phyloP scores from a whole-genome alignment of 2,329 filamentous ascomycete species.

The Emmonsiellopsis sp. region DNA sequence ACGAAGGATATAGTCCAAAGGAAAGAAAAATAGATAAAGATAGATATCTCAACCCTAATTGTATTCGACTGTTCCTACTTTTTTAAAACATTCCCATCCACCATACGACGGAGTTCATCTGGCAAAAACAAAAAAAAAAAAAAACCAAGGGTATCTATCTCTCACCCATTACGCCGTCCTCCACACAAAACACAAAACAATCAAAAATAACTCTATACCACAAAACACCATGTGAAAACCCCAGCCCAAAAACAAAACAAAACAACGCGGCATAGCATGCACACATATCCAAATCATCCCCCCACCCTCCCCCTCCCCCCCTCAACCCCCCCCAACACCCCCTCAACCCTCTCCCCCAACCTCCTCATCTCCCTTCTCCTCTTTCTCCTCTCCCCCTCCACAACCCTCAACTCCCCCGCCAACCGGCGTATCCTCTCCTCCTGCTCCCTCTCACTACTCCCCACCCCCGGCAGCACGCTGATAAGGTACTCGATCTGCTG shows the following conservation, averaged over 20 bases:
- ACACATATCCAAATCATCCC: too few species aligned
- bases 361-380: slow-evolving; percentile 35
- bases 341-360: slow-evolving; percentile 33
- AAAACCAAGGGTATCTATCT: not conserved
- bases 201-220: not conserved
- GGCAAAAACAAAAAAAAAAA: too few species aligned
- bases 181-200: not conserved
- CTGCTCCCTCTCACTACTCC: slow-evolving; percentile 36
- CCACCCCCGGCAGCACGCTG: slow-evolving; percentile 38
- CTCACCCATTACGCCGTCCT: not conserved
- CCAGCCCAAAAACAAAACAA: not conserved
- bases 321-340: slow-evolving; percentile 30
- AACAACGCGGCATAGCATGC: not conserved
- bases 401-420: slow-evolving; percentile 34
- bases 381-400: slow-evolving; percentile 33
- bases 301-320: slow-evolving; percentile 19
- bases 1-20: too few species aligned
- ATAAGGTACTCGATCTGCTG: slow-evolving; percentile 44
- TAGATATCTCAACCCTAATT: too few species aligned
- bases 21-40: too few species aligned
- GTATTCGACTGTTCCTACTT: too few species aligned
- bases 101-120: too few species aligned
- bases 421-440: slow-evolving; percentile 34
- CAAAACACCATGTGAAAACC: not conserved
- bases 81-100: too few species aligned